phyloP scores from a whole-genome alignment of 257 asterid genomes.

The Gentiana straminea region DNA sequence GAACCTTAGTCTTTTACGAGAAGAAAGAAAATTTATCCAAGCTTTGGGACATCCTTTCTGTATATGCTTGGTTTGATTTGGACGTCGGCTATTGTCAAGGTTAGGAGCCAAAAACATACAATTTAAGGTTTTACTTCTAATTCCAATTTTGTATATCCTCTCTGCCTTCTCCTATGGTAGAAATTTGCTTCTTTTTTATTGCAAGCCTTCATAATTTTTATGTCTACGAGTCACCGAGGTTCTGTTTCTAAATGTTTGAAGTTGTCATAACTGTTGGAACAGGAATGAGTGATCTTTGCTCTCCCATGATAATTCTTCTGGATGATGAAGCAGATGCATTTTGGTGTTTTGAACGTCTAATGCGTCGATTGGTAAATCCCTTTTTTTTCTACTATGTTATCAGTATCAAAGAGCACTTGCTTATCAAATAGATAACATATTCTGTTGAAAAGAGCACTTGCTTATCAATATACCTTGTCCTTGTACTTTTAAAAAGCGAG shows the following conservation, averaged over 20 bases:
- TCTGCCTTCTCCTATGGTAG: too few species aligned
- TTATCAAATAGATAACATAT: too few species aligned
- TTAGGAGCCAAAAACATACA: too few species aligned
- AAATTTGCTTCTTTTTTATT: too few species aligned
- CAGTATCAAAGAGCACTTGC: neutral
- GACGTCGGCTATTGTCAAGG: too few species aligned
- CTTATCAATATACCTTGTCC: conserved; percentile 12
- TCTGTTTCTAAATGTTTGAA: conserved; percentile 5
- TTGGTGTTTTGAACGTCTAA: conserved; percentile 92
- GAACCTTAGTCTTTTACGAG: too few species aligned
- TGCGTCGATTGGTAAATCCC: conserved; percentile 66
- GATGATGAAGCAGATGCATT: conserved; percentile 90
- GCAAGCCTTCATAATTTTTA: neutral
- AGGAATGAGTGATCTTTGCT: conserved; percentile 99
- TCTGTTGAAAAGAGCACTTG: neutral
- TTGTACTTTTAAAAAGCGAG: conserved; percentile 60
- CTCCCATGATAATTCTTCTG: conserved; percentile 87
- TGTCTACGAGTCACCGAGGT: neutral
- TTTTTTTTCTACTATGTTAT: conserved; percentile 3
- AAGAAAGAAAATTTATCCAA: too few species aligned
- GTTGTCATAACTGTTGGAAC: conserved; percentile 21
- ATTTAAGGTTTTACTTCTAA: too few species aligned
- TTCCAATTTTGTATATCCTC: too few species aligned
- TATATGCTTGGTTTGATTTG: too few species aligned
- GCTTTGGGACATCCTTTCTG: too few species aligned